A percentile compares a stretch with the other conserved stretches of the same genome.
phyloP scores from a whole-genome alignment of 257 asterid species.

The Anisodus tanguticus region DNA sequence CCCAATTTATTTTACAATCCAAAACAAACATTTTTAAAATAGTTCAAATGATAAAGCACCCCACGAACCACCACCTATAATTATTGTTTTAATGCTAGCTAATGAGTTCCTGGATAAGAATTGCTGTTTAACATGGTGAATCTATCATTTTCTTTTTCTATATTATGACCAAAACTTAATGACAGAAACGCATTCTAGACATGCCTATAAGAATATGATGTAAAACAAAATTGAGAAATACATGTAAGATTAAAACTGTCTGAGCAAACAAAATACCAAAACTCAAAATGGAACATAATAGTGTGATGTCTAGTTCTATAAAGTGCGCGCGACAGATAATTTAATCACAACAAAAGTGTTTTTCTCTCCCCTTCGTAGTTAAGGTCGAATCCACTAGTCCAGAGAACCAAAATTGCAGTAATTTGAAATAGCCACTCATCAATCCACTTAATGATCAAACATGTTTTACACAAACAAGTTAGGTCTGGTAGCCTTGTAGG shows the following conservation, averaged over 20 bases:
- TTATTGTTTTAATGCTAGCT: not conserved
- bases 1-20: not conserved
- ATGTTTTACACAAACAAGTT: conserved; percentile 59
- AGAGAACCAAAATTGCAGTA: not conserved
- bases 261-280: not conserved
- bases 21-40: not conserved
- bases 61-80: not conserved
- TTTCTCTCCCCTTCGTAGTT: not conserved
- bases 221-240: not conserved
- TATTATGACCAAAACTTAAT: not conserved
- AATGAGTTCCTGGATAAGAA: not conserved
- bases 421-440: not conserved
- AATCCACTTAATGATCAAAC: conserved; percentile 18
- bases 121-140: not conserved
- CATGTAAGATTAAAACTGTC: not conserved
- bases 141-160: no score
- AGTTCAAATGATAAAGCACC: not conserved
- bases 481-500: conserved; percentile 71
- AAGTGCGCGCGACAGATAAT: not conserved
- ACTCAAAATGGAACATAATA: not conserved
- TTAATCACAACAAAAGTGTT: not conserved
- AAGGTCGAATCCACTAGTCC: not conserved
- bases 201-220: not conserved
- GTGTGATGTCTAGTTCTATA: conserved; percentile 15
- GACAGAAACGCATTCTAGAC: not conserved